Evolutionary conservation across 345 rosid species (phyloP).

Genomic region (Eucalyptus globulus): DNA sequence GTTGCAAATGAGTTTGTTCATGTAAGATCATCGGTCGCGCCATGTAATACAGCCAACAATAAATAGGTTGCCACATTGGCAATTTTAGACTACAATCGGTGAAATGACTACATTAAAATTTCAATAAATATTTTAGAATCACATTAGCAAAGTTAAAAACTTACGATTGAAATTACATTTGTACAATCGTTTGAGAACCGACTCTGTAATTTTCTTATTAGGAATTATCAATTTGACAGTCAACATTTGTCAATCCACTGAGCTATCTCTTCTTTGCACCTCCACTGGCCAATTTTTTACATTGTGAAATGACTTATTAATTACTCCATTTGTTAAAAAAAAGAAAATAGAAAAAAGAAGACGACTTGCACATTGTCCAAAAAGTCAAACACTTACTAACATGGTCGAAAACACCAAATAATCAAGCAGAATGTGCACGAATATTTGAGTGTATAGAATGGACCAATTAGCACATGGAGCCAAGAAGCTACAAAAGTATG

Average conservation of each 20-base stretch:
- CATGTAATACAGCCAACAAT: background rate
- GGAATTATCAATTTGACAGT: background rate
- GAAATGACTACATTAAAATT: background rate
- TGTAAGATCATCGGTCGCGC: accelerated
- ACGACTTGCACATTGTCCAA: background rate
- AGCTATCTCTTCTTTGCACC: background rate
- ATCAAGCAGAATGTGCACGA: background rate
- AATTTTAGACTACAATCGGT: background rate
- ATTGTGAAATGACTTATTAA: background rate
- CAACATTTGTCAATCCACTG: background rate
- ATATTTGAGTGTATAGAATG: background rate
- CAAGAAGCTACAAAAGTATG: background rate
- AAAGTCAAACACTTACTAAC: background rate
- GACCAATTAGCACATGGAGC: background rate
- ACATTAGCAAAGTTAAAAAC: background rate
- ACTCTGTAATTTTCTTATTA: background rate
- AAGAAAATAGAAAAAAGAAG: background rate
- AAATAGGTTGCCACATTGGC: background rate
- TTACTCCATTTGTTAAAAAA: background rate
- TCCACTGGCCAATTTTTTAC: background rate
- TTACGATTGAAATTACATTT: background rate
- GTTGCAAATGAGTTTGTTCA: background rate
- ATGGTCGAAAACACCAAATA: background rate
- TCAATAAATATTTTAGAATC: background rate
- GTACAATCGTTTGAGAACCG: accelerated